phyloP scores from a whole-genome alignment of 2,329 filamentous ascomycete species.

The Phyllosticta paracitricarpa region DNA sequence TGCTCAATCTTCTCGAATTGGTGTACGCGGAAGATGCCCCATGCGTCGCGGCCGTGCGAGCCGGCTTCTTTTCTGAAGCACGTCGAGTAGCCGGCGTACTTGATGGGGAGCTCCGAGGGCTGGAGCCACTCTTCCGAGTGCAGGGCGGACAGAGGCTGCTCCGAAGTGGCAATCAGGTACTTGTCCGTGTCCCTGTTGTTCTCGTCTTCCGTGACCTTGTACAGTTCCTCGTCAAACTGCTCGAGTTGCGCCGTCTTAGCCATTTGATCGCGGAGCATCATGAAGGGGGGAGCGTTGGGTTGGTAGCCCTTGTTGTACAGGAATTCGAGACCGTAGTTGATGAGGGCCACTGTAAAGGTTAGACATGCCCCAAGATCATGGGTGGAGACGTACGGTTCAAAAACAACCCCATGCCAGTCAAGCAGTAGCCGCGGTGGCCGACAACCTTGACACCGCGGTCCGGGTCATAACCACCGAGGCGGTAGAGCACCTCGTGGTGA shows the following conservation, averaged over 20 bases:
- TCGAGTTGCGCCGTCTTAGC: slow-evolving; percentile 95
- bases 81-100: slow-evolving; percentile 79
- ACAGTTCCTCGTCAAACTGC: slow-evolving; percentile 95
- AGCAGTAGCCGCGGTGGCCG: slow-evolving; percentile 87
- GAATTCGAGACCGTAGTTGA: slow-evolving; percentile 93
- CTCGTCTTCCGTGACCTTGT: slow-evolving; percentile 81
- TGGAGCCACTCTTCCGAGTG: slow-evolving; percentile 92
- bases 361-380: neutral
- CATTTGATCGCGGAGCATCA: slow-evolving; percentile 95
- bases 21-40: slow-evolving; percentile 96
- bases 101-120: slow-evolving; percentile 76
- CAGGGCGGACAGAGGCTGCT: slow-evolving; percentile 88
- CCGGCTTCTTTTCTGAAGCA: slow-evolving; percentile 96
- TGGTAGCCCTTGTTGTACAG: slow-evolving; percentile 72
- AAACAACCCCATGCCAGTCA: slow-evolving; percentile 82
- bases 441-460: slow-evolving; percentile 87
- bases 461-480: slow-evolving; percentile 84
- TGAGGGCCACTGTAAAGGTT: slow-evolving; percentile 54
- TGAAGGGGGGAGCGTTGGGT: slow-evolving; percentile 65
- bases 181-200: slow-evolving; percentile 78
- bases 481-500: slow-evolving; percentile 86
- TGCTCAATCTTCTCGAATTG: slow-evolving; percentile 94
- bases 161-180: slow-evolving; percentile 71
- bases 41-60: slow-evolving; percentile 82
- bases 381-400: slow-evolving; percentile 45